Conservation (phyloP, 2,329 filamentous ascomycete species). For the Celoporthe dispersa region DNA sequence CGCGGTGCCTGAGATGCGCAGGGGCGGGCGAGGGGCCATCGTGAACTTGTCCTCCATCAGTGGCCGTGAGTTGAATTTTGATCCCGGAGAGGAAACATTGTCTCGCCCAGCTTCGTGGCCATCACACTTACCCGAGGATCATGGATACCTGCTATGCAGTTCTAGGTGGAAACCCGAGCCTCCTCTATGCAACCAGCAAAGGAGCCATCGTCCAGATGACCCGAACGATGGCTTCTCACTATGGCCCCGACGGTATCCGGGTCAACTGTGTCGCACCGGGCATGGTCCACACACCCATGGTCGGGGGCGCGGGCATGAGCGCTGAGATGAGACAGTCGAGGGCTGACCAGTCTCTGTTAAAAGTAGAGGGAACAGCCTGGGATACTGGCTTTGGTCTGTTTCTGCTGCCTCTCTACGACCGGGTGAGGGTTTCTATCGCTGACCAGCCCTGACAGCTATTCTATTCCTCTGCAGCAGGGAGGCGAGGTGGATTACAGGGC, state of each 20-base stretch:
- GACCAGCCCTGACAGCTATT: slow-evolving; percentile 29
- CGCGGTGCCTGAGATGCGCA: slow-evolving; percentile 41
- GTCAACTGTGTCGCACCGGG: slow-evolving; percentile 46
- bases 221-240: slow-evolving; percentile 48
- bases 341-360: slow-evolving; percentile 36
- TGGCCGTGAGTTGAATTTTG: slow-evolving; percentile 33
- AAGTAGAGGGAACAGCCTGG: slow-evolving; percentile 36
- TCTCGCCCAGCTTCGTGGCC: too few species aligned
- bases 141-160: slow-evolving; percentile 34
- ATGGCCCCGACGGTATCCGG: slow-evolving; percentile 47
- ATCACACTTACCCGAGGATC: too few species aligned
- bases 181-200: slow-evolving; percentile 50
- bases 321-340: slow-evolving; percentile 36
- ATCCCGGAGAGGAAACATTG: too few species aligned
- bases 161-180: slow-evolving; percentile 46
- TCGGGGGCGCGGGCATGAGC: slow-evolving; percentile 35
- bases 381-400: slow-evolving; percentile 36
- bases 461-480: slow-evolving; percentile 37
- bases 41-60: slow-evolving; percentile 44
- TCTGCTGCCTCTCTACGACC: background rate
- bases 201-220: slow-evolving; percentile 41
- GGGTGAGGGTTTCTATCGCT: background rate
- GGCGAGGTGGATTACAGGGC: slow-evolving; percentile 37
- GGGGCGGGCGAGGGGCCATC: slow-evolving; percentile 40
- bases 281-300: slow-evolving; percentile 38